Conservation (phyloP, 2,329 filamentous ascomycete genomes). For the Epichloe amarillans region DNA sequence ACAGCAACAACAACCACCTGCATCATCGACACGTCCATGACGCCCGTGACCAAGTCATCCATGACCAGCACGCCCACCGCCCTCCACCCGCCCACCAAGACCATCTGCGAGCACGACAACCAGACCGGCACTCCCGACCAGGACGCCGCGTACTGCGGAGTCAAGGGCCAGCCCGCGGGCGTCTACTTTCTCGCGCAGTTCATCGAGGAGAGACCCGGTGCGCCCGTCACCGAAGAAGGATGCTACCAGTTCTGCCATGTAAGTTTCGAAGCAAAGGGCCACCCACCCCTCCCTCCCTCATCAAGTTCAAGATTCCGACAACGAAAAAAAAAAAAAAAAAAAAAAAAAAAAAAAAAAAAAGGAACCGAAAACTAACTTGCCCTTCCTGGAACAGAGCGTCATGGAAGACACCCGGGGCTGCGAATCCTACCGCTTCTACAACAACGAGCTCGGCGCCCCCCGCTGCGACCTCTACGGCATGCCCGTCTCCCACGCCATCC, state of each 20-base stretch:
- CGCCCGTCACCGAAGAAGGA: constrained; percentile 24
- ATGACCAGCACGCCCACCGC: constrained; percentile 14
- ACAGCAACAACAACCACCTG: constrained; percentile 2
- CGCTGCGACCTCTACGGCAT: constrained; percentile 24
- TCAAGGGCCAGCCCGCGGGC: constrained; percentile 22
- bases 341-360: too few species aligned
- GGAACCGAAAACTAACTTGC: not conserved
- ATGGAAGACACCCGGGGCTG: constrained; percentile 20
- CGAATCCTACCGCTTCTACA: constrained; percentile 23
- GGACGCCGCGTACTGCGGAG: constrained; percentile 22
- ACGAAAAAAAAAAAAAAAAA: too few species aligned
- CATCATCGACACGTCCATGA: constrained; percentile 22
- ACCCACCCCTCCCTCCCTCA: too few species aligned
- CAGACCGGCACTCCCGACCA: constrained; percentile 18
- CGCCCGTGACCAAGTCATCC: constrained; percentile 16
- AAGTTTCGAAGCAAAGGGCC: constrained; percentile 6
- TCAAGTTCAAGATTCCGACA: too few species aligned
- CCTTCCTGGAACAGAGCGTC: constrained; percentile 13
- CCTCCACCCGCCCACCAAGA: constrained; percentile 16
- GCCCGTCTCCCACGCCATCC: constrained; percentile 17
- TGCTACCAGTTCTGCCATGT: constrained; percentile 30
- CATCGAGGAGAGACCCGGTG: constrained; percentile 19
- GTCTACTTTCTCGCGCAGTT: constrained; percentile 26
- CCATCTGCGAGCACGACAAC: constrained; percentile 16
- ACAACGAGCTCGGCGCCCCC: constrained; percentile 16